Evolutionary conservation across 2,329 filamentous ascomycete species (phyloP).

Genomic region (Cadophora sp.): DNA sequence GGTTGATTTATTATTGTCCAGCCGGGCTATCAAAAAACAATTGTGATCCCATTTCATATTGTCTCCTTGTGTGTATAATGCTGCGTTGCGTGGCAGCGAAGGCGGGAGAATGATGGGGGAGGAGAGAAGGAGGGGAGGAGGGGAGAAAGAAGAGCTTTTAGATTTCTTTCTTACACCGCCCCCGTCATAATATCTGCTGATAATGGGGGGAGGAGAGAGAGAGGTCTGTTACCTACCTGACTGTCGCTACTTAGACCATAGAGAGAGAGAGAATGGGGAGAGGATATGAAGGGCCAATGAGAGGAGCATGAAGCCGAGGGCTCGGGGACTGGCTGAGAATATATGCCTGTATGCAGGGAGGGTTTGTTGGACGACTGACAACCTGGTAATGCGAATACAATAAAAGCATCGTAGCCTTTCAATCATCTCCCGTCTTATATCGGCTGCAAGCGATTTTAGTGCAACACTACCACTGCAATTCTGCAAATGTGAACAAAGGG

Average conservation of each 20-base stretch:
- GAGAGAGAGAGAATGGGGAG: neutral
- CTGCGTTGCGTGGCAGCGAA: neutral
- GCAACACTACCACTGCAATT: too few species aligned
- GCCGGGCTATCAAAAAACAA: neutral
- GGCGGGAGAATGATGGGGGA: neutral
- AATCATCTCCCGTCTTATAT: neutral
- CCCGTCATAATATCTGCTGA: slow-evolving; percentile 3
- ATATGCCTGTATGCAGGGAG: neutral
- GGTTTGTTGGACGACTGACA: neutral
- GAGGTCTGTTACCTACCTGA: slow-evolving; percentile 8
- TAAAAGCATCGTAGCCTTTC: neutral
- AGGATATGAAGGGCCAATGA: too few species aligned
- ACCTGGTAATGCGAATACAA: neutral
- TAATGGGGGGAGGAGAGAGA: slow-evolving; percentile 9
- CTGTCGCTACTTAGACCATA: slow-evolving; percentile 23
- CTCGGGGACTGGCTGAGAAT: neutral
- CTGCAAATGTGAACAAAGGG: too few species aligned
- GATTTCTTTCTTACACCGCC: slow-evolving; percentile 1
- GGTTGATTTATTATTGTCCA: neutral
- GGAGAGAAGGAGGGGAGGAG: neutral
- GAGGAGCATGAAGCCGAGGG: neutral
- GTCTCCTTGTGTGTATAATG: neutral
- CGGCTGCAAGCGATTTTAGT: too few species aligned
- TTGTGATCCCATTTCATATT: slow-evolving; percentile 1
- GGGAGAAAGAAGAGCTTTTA: neutral